Evolutionary conservation across 2,329 filamentous ascomycete genomes (phyloP), one percentile per base, ranked within the genome.

Genomic region (Trichoderma semiorbis): DNA sequence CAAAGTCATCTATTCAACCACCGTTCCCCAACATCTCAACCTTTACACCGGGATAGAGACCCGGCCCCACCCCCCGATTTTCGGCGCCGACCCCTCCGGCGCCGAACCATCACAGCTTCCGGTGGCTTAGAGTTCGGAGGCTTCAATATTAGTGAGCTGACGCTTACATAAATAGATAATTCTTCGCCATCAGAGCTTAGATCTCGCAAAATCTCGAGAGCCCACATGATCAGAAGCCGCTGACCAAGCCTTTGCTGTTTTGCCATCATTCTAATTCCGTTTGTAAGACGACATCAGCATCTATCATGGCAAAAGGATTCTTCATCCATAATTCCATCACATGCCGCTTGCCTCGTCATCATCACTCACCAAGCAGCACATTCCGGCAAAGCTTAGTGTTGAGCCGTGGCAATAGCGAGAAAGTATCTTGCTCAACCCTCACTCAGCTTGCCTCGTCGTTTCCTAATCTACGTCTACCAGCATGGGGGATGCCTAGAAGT

Each of bases 51-150:
- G 34, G 21, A 62, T 10, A 2, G 1, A 30, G 16, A n/a, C 34
- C 12, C 65, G 65, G 65, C 55, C 65, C 65, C 65, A 68, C 65
- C 43, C 65, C 43, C 24, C 65, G 53, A 26, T 7, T 36, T 34
- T 57, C 64, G 18, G 55, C 34, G 12, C 36, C 26, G 36, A 47
- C 8, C 34, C 47, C 36, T 21, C 36, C 65, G 36, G 55, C 12
- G 26, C 53, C 65, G 28, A 60, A 47, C 34, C 28, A 60, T 60
- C 65, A 68, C 55, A 58, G 16, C 53, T 32, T 39, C 64, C 50
- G 64, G 21, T 67, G 50, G 50, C 24, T n/a, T 3, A n/a, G 3
- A n/a, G 4, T 14, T 14, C 64, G 30, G 50, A 58, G 14, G 21
- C 10, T 30, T 32, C 26, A n/a, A 7, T 16, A n/a, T n/a, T n/a